Evolutionary conservation across 768 basidiomycete genomes (phyloP).

Genomic region (Rhodosporidiobolus odoratus): DNA sequence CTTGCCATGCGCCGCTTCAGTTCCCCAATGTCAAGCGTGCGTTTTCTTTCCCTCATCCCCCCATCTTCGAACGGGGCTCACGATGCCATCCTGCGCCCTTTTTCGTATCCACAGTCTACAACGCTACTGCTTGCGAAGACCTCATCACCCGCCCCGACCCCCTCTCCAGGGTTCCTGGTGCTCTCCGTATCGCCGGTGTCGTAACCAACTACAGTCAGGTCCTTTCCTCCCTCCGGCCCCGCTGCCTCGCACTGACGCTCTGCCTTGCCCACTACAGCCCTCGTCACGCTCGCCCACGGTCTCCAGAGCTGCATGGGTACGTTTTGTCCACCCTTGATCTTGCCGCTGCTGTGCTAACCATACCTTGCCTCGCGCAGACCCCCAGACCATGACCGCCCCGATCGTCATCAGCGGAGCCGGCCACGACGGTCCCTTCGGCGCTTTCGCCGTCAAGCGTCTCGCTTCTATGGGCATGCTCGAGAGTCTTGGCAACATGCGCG

Average conservation of each 20-base stretch:
- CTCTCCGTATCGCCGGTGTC: slow-evolving; percentile 54
- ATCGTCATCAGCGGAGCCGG: slow-evolving; percentile 67
- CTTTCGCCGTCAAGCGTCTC: slow-evolving; percentile 72
- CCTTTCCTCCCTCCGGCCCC: not conserved
- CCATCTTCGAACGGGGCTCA: not conserved
- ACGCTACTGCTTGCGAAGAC: slow-evolving; percentile 67
- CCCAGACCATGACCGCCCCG: slow-evolving; percentile 74
- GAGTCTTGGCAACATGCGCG: slow-evolving; percentile 72
- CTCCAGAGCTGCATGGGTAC: slow-evolving; percentile 16
- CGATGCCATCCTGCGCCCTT: not conserved
- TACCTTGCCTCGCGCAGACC: slow-evolving; percentile 54
- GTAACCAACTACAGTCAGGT: slow-evolving; percentile 56
- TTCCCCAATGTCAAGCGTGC: slow-evolving; percentile 41
- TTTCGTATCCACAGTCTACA: slow-evolving; percentile 31
- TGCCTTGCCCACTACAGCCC: slow-evolving; percentile 4
- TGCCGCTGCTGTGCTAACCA: no score
- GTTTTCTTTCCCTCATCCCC: not conserved
- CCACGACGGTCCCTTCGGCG: slow-evolving; percentile 56
- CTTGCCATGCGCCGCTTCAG: not conserved
- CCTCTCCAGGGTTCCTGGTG: slow-evolving; percentile 40
- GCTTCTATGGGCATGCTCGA: slow-evolving; percentile 66
- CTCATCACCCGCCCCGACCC: slow-evolving; percentile 61
- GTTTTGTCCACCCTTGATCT: not conserved
- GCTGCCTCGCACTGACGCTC: not conserved
- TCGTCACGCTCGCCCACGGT: slow-evolving; percentile 53